Evolutionary conservation across 2,329 filamentous ascomycete genomes (phyloP).

Genomic region (Pezicula carpinea): DNA sequence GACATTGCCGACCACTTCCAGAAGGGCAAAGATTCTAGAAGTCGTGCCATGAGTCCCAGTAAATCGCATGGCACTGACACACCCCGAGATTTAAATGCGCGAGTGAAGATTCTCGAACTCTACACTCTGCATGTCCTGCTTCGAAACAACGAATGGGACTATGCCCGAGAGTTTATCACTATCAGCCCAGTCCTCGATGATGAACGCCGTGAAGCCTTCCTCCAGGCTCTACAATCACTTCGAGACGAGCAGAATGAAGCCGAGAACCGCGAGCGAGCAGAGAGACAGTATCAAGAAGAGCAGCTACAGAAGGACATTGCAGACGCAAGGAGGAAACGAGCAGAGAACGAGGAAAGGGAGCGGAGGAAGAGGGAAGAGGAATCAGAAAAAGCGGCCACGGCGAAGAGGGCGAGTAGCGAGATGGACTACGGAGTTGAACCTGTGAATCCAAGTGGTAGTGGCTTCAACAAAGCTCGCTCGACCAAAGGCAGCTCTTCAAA

Average conservation of each 20-base stretch:
- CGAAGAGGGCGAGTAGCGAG: constrained; percentile 49
- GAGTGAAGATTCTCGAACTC: constrained; percentile 89
- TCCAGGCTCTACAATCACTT: constrained; percentile 78
- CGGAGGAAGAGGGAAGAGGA: constrained; percentile 29
- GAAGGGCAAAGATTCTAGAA: constrained; percentile 37
- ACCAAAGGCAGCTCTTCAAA: constrained; percentile 29
- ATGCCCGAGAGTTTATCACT: constrained; percentile 84
- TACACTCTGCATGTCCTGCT: constrained; percentile 95
- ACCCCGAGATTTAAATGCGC: constrained; percentile 75
- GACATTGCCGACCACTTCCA: constrained; percentile 62
- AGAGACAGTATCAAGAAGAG: constrained; percentile 50
- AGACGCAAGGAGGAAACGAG: constrained; percentile 48
- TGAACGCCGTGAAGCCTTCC: constrained; percentile 82
- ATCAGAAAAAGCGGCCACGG: constrained; percentile 46
- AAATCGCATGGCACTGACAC: constrained; percentile 65
- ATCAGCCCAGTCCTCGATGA: constrained; percentile 86
- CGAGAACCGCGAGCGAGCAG: constrained; percentile 56
- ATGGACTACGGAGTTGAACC: constrained; percentile 66
- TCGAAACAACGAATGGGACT: constrained; percentile 93
- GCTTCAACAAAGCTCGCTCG: constrained; percentile 21
- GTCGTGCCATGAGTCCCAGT: constrained; percentile 59
- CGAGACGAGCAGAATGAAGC: constrained; percentile 79
- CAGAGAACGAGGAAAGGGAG: constrained; percentile 52
- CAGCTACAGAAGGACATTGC: constrained; percentile 51
- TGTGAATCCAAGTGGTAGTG: constrained; percentile 25